These are phyloP conservation scores for Xylariales sp. DNA, from an alignment of 2,329 filamentous ascomycete species.

Conservation along the genomic window DNA sequence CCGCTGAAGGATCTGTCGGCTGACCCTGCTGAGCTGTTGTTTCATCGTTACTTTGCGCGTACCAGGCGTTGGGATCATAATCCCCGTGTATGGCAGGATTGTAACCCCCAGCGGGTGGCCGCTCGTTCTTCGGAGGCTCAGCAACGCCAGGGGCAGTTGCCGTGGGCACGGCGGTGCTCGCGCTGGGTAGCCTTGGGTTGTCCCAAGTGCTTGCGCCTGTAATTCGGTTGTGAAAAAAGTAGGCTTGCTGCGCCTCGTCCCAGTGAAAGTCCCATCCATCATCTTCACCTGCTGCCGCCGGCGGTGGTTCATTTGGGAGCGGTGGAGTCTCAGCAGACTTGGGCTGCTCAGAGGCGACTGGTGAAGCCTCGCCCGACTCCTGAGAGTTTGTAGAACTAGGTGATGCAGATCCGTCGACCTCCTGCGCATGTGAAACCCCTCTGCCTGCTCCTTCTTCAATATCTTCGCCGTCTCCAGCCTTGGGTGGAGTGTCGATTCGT, in stretches of 20 bases:
- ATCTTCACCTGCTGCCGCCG: slow-evolving; percentile 50
- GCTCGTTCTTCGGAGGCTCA: slow-evolving; percentile 29
- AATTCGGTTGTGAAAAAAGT: slow-evolving; percentile 82
- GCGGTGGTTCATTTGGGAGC: slow-evolving; percentile 25
- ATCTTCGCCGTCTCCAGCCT: slow-evolving; percentile 2
- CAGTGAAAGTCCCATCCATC: slow-evolving; percentile 79
- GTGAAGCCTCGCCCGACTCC: slow-evolving; percentile 18
- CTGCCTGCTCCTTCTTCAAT: neutral
- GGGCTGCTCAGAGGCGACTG: slow-evolving; percentile 30
- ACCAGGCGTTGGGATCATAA: slow-evolving; percentile 95
- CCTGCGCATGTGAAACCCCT: no score
- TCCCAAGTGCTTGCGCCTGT: slow-evolving; percentile 76
- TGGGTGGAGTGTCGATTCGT: neutral
- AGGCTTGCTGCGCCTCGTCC: slow-evolving; percentile 64
- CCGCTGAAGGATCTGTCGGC: slow-evolving; percentile 27
- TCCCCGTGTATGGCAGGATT: slow-evolving; percentile 94
- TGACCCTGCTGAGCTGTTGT: slow-evolving; percentile 29
- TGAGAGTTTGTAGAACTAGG: slow-evolving; percentile 12
- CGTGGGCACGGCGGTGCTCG: slow-evolving; percentile 21
- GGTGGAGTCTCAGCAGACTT: slow-evolving; percentile 33
- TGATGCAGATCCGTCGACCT: neutral
- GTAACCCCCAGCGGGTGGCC: slow-evolving; percentile 65
- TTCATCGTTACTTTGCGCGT: slow-evolving; percentile 60
- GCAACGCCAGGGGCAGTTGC: slow-evolving; percentile 19
- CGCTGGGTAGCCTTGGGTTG: slow-evolving; percentile 68